Evolutionary conservation across 208 protist genomes (phyloP), one percentile per base, ranked within the genome.

Genomic region (Trypanosoma boissoni): DNA sequence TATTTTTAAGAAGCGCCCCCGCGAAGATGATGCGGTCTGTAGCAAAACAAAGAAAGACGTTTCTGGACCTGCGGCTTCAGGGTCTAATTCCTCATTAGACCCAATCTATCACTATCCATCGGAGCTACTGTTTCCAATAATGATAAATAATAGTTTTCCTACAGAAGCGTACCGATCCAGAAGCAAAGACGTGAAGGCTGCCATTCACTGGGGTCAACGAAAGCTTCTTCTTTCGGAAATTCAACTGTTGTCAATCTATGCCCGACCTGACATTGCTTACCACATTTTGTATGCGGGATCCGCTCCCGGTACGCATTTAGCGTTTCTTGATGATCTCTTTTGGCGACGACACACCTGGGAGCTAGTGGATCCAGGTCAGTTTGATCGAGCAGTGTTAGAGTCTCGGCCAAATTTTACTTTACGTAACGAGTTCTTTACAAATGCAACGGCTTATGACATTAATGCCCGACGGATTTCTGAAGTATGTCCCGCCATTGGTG

Each of bases 211-310:
- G 95, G 97, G 97, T 2, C 96, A 98, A 81, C 80, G 97, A 7
- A 98, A 98, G 72, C 74, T 98, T 0, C 69, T 98, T 7, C 61
- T 98, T 10, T 97, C 92, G 3, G 96, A 98, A 68, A 92, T 98
- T 36, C 94, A 98, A 74, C 83, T 98, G 34, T 77, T 98, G 7
- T 82, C 76, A 29, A 51, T 88, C 26, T 95, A 96, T 79, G 74
- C 74, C 31, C 60, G 62, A 39, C 78, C 74, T 16, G 78, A 74
- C 20, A 72, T 76, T 41, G 76, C 85, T 2, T 96, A 94, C 61
- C 91, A 94, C 54, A 95, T 98, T 65, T 83, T 98, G 8, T 98
- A 98, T 67, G 94, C 89, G 0, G 97, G 97, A 10, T 87, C 95
- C 4, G 97, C 96, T 9, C 97, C 97, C 1, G 97, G 97, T 18